Base-by-base conservation (phyloP, 2,329 filamentous ascomycete genomes). In the Monilinia fructicola region DNA sequence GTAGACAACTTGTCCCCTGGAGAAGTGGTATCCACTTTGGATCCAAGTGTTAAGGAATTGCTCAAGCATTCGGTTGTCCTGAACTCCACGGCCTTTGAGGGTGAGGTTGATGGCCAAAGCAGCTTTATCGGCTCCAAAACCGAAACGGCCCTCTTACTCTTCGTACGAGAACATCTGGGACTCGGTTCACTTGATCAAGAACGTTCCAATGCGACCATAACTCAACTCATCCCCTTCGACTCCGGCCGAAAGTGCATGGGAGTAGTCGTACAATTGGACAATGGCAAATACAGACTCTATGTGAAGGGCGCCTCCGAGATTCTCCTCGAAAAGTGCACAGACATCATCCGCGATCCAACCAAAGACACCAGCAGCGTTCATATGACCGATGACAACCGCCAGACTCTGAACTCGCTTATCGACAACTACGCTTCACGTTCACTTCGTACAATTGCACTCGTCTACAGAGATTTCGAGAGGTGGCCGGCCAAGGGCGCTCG, bases 61-160 rank as follows among this genome's bases (percentile, higher is more conserved):
- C 78, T 90, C 67, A 81, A 84, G 56, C 83, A 90, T 65, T 90
- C 87, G 4, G 87, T 90, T 68, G 82, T 84, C 14, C 79, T 90
- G 71, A 91, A 90, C 74, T 90, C 88, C 0, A 89, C 88, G 0
- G 87, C 88, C 0, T 91, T 91, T 70, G 87, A 90, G 73, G 83
- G 84, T 7, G 85, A 88, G 54, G 82, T 85, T 54, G 82, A 87
- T 53, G 87, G 87, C 42, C 80, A 82, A 67, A 71, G 78, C 23
- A 79, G 83, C 0, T 93, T 91, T 71, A 83, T 92, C 69, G 90
- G 90, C 40, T 92, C 90, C 6, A 92, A 92, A 78, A 93, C 90
- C 0, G 90, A 93, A 75, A 91, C 89, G 4, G 90, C 90, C 28
- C 80, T 93, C 16, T 81, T 93, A n/a, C 81, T 82, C 31, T 91